Evolutionary conservation across 164 flowering plant genomes (phyloP).

Genomic region (Pachysandra terminalis): DNA sequence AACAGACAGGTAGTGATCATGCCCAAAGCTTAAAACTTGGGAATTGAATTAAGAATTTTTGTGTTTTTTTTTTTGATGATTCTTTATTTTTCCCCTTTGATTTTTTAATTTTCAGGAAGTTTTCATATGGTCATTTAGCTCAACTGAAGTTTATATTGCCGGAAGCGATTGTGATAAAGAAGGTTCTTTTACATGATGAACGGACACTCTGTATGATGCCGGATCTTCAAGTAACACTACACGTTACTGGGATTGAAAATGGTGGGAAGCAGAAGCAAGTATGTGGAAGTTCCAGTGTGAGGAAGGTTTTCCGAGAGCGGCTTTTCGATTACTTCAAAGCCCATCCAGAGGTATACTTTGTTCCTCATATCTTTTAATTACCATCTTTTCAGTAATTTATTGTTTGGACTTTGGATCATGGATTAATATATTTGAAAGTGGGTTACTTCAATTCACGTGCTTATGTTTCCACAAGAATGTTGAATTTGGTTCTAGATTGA

Average conservation of each 20-base stretch:
- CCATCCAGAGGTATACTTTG: slow-evolving; percentile 65
- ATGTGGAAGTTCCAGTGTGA: slow-evolving; percentile 32
- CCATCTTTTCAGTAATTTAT: neutral
- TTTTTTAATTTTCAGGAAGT: slow-evolving; percentile 52
- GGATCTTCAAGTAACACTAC: slow-evolving; percentile 52
- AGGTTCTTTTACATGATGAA: slow-evolving; percentile 51
- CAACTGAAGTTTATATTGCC: slow-evolving; percentile 76
- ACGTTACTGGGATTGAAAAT: slow-evolving; percentile 31
- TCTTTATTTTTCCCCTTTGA: no score
- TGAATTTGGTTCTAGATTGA: neutral
- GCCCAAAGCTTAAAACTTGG: slow-evolving; percentile 37
- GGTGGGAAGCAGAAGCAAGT: slow-evolving; percentile 24
- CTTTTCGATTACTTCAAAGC: slow-evolving; percentile 45
- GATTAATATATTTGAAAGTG: neutral
- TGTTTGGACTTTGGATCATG: neutral
- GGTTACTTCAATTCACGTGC: neutral
- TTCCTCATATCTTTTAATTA: neutral
- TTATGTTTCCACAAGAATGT: neutral
- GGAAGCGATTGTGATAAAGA: slow-evolving; percentile 58
- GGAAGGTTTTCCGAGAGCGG: slow-evolving; percentile 49
- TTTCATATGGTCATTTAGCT: slow-evolving; percentile 60
- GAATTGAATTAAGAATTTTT: no score
- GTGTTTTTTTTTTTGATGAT: neutral
- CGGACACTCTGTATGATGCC: slow-evolving; percentile 68
- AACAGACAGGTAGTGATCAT: no score